These are phyloP conservation scores for Polyplosphaeria fusca DNA, from an alignment of 495 filamentous ascomycete species.

Conservation along the genomic window DNA sequence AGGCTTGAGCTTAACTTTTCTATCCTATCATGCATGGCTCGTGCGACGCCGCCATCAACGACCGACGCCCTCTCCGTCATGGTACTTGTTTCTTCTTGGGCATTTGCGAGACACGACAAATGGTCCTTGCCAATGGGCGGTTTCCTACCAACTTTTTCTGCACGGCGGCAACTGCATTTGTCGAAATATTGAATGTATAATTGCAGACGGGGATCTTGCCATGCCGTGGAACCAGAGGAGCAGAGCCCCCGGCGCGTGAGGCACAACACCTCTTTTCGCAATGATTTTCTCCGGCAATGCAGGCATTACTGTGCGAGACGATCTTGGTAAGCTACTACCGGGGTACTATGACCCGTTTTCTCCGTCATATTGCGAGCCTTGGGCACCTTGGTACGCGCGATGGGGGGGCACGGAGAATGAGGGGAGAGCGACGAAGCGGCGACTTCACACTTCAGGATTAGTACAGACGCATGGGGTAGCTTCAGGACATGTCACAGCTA, in stretches of 20 bases:
- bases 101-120: neutral
- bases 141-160: neutral
- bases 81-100: neutral
- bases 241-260: too few species aligned
- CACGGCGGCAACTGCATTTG: neutral
- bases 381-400: neutral
- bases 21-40: neutral
- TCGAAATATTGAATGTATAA: too few species aligned
- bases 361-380: neutral
- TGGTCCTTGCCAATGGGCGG: too few species aligned
- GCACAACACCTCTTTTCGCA: neutral
- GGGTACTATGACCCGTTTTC: neutral
- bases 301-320: neutral
- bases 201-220: too few species aligned
- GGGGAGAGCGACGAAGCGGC: conserved; percentile 12
- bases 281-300: conserved; percentile 16
- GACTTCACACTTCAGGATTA: neutral
- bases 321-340: conserved; percentile 14
- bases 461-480: neutral
- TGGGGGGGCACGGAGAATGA: conserved; percentile 27
- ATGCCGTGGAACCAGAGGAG: too few species aligned
- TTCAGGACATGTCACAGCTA: neutral
- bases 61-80: neutral
- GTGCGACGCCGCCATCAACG: conserved; percentile 2
- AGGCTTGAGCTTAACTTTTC: conserved; percentile 17